phyloP scores from a whole-genome alignment of 2,329 filamentous ascomycete species.

The Pseudonectria foliicola region DNA sequence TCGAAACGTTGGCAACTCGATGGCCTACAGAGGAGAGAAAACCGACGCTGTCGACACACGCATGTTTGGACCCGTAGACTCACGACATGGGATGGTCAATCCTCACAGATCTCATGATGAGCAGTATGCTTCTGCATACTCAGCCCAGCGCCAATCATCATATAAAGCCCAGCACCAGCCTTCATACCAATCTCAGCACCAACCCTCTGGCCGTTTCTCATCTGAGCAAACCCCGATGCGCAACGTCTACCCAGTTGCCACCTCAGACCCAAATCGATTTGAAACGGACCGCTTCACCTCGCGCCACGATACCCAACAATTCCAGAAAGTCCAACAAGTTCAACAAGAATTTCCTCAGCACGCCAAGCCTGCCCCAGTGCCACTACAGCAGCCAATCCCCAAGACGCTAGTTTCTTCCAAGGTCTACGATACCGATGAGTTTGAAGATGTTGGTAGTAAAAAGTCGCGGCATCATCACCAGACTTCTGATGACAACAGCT shows the following conservation, averaged over 20 bases:
- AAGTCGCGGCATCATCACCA: slow-evolving; percentile 23
- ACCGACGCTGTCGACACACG: slow-evolving; percentile 48
- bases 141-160: slow-evolving; percentile 16
- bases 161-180: too few relatives aligned
- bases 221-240: slow-evolving; percentile 39
- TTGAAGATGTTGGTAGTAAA: slow-evolving; percentile 27
- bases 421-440: slow-evolving; percentile 51
- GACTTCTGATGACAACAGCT: slow-evolving; percentile 31
- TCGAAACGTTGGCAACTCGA: slow-evolving; percentile 4
- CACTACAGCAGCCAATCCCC: slow-evolving; percentile 81
- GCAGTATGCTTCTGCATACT: slow-evolving; percentile 22
- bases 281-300: slow-evolving; percentile 41
- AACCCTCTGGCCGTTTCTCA: slow-evolving; percentile 16
- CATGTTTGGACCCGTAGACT: slow-evolving; percentile 54
- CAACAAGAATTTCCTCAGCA: slow-evolving; percentile 30
- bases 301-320: slow-evolving; percentile 4
- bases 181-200: slow-evolving; percentile 21
- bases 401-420: slow-evolving; percentile 63
- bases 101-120: slow-evolving; percentile 45
- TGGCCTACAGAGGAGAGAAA: slow-evolving; percentile 29
- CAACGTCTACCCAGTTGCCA: slow-evolving; percentile 59
- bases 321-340: too few relatives aligned
- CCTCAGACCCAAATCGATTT: slow-evolving; percentile 56
- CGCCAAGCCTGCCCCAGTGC: slow-evolving; percentile 51
- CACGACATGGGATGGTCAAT: slow-evolving; percentile 48